These are phyloP conservation scores for Aspergillus pseudoglaucus DNA, from an alignment of 2,329 filamentous ascomycete genomes.

Conservation along the genomic window DNA sequence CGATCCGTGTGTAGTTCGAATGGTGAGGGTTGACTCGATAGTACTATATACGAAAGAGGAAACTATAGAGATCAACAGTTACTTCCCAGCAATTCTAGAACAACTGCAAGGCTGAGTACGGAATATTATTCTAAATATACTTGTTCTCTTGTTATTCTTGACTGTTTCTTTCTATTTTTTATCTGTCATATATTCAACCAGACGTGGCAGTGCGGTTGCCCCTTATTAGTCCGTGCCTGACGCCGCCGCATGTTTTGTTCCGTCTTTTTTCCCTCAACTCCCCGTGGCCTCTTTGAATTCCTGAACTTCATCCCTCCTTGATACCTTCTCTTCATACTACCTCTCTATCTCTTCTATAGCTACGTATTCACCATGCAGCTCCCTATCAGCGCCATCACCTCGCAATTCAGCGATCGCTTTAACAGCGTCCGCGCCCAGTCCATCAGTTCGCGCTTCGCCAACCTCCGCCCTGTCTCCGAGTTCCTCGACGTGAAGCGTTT, in stretches of 20 bases:
- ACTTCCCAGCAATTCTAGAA: too few species aligned
- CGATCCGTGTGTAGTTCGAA: background rate
- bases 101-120: too few species aligned
- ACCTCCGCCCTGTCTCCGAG: constrained; percentile 82
- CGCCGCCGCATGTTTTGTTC: constrained; percentile 3
- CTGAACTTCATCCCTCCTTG: constrained; percentile 1
- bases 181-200: background rate
- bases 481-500: constrained; percentile 95
- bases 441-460: constrained; percentile 76
- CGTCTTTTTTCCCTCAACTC: constrained; percentile 5
- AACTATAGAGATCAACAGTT: too few species aligned
- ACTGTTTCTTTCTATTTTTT: background rate
- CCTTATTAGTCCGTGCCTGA: background rate
- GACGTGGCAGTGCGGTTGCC: background rate
- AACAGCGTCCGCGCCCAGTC: constrained; percentile 73
- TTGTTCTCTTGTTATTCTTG: background rate
- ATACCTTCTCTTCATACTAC: background rate
- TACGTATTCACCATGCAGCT: constrained; percentile 65
- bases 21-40: too few species aligned
- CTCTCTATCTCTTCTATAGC: constrained; percentile 1
- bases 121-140: too few species aligned
- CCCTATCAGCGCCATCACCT: constrained; percentile 84
- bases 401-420: constrained; percentile 86
- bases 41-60: too few species aligned
- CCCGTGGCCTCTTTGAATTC: constrained; percentile 4